Base-by-base conservation (phyloP, 164 flowering plant genomes). In the Dillenia turbinata region DNA sequence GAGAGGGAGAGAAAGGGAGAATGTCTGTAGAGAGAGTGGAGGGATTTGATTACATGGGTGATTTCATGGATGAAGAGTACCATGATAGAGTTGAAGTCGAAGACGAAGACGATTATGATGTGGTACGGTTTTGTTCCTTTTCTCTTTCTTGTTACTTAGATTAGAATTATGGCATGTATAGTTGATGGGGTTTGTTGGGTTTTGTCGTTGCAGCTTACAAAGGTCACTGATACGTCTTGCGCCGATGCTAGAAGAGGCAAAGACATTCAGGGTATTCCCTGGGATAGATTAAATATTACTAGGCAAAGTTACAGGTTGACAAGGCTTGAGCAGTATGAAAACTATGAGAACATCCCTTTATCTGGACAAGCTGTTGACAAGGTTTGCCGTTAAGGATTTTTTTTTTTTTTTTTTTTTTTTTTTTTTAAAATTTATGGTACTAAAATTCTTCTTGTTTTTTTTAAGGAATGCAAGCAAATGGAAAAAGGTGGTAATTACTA, bases 191-290 rank as follows among this genome's bases (percentile, higher is more conserved):
- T 59, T 47, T 22, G 12, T 11, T 43, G n/a, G 9, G 13, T 60
- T 12, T 60, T 48, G 22, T 47, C 50, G 60, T 22, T 8, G 56
- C 72, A 86, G 92, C 80, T 81, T 56, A 79, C 76, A 7, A 78
- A 75, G 71, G 80, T 77, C 60, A 80, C 85, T 1, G 93, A 87
- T 73, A 87, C 90, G 24, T 81, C 88, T 14, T 68, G 88, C n/a
- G 65, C 77, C 1, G 79, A 77, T 72, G 93, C 93, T 9, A 69
- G 88, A 63, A 72, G 63, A 63, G 93, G 93, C 7, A 81, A 79
- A 65, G 93, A 87, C 67, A 76, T 87, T 49, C 93, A 87, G 62
- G 92, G 92, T 9, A 87, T 87, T 57, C 88, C 89, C 3, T 87
- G 92, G 92, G 80, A 75, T 15, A 78, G 79, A 49, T 57, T 87